Conservation (phyloP, 495 filamentous ascomycete genomes). For the Neurospora terricola region DNA sequence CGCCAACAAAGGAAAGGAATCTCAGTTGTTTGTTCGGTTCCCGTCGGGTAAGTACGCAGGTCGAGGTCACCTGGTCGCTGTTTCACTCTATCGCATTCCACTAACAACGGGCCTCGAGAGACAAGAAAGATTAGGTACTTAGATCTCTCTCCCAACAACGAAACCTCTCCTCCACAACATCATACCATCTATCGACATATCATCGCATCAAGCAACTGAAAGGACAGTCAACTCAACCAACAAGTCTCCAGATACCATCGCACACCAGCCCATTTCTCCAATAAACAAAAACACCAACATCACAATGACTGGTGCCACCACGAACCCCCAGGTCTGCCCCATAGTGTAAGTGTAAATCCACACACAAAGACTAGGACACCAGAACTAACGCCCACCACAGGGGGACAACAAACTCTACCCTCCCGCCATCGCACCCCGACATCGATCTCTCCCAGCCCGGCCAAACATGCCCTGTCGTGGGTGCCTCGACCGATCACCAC, state of each 20-base stretch:
- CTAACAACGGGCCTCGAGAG: background rate
- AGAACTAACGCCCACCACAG: constrained; percentile 32
- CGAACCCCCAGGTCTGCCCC: background rate
- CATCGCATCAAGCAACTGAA: background rate
- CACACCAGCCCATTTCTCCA: background rate
- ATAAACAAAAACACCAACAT: background rate
- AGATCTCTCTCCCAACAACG: background rate
- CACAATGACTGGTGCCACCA: background rate
- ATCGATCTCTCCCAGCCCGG: constrained; percentile 35
- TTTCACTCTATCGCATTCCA: background rate
- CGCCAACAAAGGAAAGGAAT: background rate
- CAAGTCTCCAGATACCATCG: background rate
- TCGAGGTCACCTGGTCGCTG: background rate
- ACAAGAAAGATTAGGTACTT: background rate
- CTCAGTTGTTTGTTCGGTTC: background rate
- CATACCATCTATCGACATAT: background rate
- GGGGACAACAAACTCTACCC: constrained; percentile 25
- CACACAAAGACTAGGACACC: background rate
- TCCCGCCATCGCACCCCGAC: constrained; percentile 31
- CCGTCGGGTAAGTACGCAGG: background rate
- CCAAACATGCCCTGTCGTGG: constrained; percentile 34
- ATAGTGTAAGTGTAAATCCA: constrained; percentile 35
- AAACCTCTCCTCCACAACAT: background rate
- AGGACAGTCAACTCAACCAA: background rate
- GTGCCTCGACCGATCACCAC: constrained; percentile 38